Percentiles rank a stretch among this genome's conserved stretches.
These are phyloP conservation scores for Heritiera littoralis DNA, from an alignment of 345 rosid genomes.

Conservation along the genomic window DNA sequence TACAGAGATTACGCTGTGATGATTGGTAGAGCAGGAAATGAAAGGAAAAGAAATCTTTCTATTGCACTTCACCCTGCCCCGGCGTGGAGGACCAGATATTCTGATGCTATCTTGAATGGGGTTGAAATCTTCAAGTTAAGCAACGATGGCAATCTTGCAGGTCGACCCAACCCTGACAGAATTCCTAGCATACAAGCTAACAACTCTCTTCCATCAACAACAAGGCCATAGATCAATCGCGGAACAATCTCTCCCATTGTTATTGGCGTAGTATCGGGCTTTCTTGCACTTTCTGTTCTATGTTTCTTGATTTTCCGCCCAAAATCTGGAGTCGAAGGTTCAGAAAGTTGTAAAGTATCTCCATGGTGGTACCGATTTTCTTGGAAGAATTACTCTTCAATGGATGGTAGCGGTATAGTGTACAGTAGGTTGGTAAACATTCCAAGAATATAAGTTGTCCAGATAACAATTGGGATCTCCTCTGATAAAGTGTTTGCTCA, in stretches of 20 bases:
- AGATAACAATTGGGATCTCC: background rate
- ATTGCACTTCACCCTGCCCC: conserved; percentile 34
- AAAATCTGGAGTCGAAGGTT: background rate
- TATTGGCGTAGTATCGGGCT: background rate
- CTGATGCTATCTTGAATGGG: conserved; percentile 42
- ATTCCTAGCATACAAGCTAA: background rate
- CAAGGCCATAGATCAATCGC: background rate
- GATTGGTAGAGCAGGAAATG: background rate
- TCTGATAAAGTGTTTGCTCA: background rate
- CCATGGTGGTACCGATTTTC: background rate
- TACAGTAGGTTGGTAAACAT: background rate
- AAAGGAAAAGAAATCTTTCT: conserved; percentile 23
- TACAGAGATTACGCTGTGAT: conserved; percentile 36
- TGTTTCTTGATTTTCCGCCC: conserved; percentile 8
- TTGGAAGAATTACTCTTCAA: background rate
- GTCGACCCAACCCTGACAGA: conserved; percentile 34
- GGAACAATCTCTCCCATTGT: background rate
- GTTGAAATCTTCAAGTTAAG: conserved; percentile 45
- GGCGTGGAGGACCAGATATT: conserved; percentile 12
- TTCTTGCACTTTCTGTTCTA: background rate
- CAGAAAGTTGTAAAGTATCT: background rate
- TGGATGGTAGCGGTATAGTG: background rate
- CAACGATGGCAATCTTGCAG: conserved; percentile 31
- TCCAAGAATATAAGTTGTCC: background rate
- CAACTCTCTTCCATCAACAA: background rate